Percentiles rank a stretch among this genome's conserved stretches.
phyloP scores from a whole-genome alignment of 305 asterid species.

The Petunia hybrid region DNA sequence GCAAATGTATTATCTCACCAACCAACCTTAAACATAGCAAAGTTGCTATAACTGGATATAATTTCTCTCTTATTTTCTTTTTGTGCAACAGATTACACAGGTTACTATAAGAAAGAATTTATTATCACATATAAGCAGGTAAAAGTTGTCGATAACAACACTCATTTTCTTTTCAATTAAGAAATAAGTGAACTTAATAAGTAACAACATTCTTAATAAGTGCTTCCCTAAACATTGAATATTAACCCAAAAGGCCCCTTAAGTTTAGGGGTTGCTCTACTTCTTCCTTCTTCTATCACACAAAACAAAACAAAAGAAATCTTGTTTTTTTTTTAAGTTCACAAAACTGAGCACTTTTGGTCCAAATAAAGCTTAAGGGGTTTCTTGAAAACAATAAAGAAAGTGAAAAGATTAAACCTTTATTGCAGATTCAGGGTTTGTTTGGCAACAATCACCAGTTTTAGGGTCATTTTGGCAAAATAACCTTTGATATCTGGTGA shows the following conservation, averaged over 20 bases:
- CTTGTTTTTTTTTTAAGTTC: not conserved
- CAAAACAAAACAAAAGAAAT: not conserved
- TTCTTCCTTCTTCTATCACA: not conserved
- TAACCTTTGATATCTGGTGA: slow-evolving; percentile 43
- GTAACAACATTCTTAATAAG: not conserved
- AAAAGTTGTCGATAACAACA: not conserved
- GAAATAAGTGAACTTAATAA: not conserved
- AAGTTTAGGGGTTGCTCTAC: slow-evolving; percentile 5
- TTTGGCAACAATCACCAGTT: slow-evolving; percentile 50
- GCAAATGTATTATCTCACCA: not conserved
- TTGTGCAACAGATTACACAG: not conserved
- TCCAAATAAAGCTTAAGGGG: not conserved
- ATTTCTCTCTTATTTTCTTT: not conserved
- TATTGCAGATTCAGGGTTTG: slow-evolving; percentile 38
- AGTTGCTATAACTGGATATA: not conserved
- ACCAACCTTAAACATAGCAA: not conserved
- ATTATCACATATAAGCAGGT: not conserved
- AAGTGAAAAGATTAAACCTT: slow-evolving; percentile 35
- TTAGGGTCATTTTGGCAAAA: slow-evolving; percentile 50
- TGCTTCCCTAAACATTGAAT: not conserved
- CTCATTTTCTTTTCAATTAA: not conserved
- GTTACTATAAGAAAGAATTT: not conserved
- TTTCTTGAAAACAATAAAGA: not conserved
- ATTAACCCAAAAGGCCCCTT: not conserved
- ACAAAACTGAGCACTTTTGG: not conserved